Evolutionary conservation across 768 basidiomycete genomes (phyloP), one percentile per base, ranked within the genome.

Genomic region (Amanita phalloides): DNA sequence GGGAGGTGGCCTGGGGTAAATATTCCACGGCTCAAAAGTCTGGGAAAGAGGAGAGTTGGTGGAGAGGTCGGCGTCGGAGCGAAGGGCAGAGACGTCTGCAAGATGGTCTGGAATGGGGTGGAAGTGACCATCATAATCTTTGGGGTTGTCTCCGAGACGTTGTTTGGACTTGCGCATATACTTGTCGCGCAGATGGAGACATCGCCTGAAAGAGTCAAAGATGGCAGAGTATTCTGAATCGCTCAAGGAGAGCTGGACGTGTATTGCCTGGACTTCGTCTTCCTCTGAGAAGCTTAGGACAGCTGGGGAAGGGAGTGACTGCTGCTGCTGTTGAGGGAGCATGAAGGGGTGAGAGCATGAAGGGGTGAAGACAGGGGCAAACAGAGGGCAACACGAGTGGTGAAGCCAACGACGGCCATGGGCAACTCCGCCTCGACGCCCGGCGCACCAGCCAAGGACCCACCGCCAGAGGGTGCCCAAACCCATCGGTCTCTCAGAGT

Each of bases 141-240:
- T 76, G 0, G 96, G 96, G 65, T 98, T 89, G 67, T 98, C 96
- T 2, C 95, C 96, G 3, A 98, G 79, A 49, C 91, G 77, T 64
- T 99, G 96, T 3, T 84, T 77, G 1, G 94, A 97, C 54, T 79
- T 78, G 5, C 72, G 57, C 71, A 96, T 93, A 71, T 97, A 99
- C 68, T 97, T 98, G 71, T 98, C 95, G 25, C 96, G 86, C 17
- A 98, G 72, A 49, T 88, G 81, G 44, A 98, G 81, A 62, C 95
- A 98, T 61, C 74, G 81, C 53, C 86, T 81, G 62, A 98, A 80
- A 1, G 84, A 76, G 54, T 82, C 74, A 54, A 87, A 82, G 11
- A 91, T 72, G 6, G 72, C 66, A 9, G 70, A 65, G 48, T 77
- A 71, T 59, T 84, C 82, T 2, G 69, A 65, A 11, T 62, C 70